These are phyloP conservation scores for Macrocybe gigantea DNA, from an alignment of 768 basidiomycete species.

Conservation along the genomic window DNA sequence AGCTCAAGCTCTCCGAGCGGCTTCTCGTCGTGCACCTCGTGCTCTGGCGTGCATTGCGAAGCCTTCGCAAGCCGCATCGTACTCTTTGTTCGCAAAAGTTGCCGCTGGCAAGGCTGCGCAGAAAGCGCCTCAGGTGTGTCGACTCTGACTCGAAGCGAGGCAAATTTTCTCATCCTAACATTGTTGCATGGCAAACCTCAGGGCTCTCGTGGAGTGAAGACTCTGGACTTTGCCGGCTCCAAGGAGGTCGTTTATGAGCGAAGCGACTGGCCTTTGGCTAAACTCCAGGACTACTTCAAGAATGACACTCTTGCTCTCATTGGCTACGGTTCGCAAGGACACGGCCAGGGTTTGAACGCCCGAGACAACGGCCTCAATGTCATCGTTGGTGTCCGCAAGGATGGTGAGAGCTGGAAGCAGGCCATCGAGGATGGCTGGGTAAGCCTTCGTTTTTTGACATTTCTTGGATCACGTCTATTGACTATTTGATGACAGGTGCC, in stretches of 20 bases:
- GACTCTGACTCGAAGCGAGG: slow-evolving; percentile 1
- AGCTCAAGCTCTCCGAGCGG: slow-evolving; percentile 56
- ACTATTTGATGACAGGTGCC: slow-evolving; percentile 56
- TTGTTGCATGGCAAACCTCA: slow-evolving; percentile 16
- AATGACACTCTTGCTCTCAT: slow-evolving; percentile 99
- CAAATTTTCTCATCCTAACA: neutral
- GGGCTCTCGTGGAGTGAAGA: slow-evolving; percentile 81
- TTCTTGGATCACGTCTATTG: slow-evolving; percentile 1
- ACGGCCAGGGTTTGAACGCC: slow-evolving; percentile 97
- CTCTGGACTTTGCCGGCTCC: slow-evolving; percentile 93
- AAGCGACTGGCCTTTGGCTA: slow-evolving; percentile 95
- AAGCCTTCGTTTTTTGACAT: slow-evolving; percentile 15
- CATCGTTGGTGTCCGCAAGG: slow-evolving; percentile 96
- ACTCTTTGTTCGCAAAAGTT: slow-evolving; percentile 59
- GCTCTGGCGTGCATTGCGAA: slow-evolving; percentile 32
- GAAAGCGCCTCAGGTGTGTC: slow-evolving; percentile 27
- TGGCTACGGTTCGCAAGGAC: slow-evolving; percentile 98
- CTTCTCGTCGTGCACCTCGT: slow-evolving; percentile 62
- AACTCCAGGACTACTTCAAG: slow-evolving; percentile 99
- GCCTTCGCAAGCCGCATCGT: slow-evolving; percentile 51
- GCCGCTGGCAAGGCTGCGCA: slow-evolving; percentile 32
- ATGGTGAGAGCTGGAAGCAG: slow-evolving; percentile 95
- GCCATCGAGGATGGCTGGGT: slow-evolving; percentile 97
- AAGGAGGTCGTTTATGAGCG: slow-evolving; percentile 94
- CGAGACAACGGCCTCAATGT: slow-evolving; percentile 99